These are phyloP conservation scores for Saccharomyces hybrid DNA, from an alignment of 1,139 yeast species.

Conservation along the genomic window DNA sequence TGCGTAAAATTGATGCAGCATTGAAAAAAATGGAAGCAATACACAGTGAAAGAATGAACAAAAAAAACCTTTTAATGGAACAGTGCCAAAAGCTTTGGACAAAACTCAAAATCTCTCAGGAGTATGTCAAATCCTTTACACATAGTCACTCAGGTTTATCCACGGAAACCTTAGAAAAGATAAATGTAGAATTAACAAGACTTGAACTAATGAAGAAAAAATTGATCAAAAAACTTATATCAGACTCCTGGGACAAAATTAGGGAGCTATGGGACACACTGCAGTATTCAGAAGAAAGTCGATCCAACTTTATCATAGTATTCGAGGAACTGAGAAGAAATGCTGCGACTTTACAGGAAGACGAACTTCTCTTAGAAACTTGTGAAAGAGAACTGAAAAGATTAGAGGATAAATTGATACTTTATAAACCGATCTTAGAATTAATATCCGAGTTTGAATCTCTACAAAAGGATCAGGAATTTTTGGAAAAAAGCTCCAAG, in stretches of 20 bases:
- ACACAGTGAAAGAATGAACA: conserved; percentile 18
- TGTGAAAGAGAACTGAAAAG: conserved; percentile 58
- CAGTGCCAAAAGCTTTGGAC: conserved; percentile 46
- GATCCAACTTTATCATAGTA: conserved; percentile 34
- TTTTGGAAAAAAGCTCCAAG: conserved; percentile 60
- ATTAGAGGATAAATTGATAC: conserved; percentile 45
- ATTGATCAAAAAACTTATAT: conserved; percentile 60
- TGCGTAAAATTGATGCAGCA: conserved; percentile 8
- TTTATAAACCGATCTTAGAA: conserved; percentile 48
- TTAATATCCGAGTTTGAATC: conserved; percentile 49
- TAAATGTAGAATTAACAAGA: conserved; percentile 48
- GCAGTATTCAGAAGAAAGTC: conserved; percentile 46
- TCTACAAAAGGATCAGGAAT: conserved; percentile 52
- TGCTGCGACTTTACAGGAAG: conserved; percentile 44
- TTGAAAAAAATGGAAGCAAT: conserved; percentile 18
- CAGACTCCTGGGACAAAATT: conserved; percentile 52
- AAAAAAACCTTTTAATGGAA: conserved; percentile 18
- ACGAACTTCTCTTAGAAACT: conserved; percentile 37
- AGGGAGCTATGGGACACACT: conserved; percentile 55
- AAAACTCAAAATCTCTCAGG: conserved; percentile 41
- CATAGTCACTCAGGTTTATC: conserved; percentile 33
- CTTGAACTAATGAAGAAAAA: conserved; percentile 54
- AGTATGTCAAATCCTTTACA: conserved; percentile 35
- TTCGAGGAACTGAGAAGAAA: conserved; percentile 22
- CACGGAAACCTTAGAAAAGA: conserved; percentile 17